A percentile compares a stretch with the other conserved stretches of the same genome.
phyloP scores from a whole-genome alignment of 768 basidiomycete species.

The Hygrocybe punicea region DNA sequence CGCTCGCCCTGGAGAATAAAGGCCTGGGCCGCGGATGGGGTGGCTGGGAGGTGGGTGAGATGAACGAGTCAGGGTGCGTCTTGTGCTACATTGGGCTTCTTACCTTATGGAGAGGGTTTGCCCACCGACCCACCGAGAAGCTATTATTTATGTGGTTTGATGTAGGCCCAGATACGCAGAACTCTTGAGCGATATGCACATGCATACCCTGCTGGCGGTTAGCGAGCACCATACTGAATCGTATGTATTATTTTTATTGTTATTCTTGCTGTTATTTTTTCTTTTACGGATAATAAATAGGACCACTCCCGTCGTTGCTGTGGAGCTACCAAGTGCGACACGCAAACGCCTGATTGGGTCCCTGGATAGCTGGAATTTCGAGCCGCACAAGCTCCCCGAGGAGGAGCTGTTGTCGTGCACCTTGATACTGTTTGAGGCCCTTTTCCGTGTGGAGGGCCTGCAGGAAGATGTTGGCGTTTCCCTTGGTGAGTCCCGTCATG shows the following conservation, averaged over 20 bases:
- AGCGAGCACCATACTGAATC: conserved; percentile 47
- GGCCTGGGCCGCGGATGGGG: conserved; percentile 72
- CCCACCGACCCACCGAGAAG: too few relatives aligned
- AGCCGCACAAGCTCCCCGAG: conserved; percentile 78
- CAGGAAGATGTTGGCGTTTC: conserved; percentile 53
- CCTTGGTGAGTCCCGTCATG: conserved; percentile 46
- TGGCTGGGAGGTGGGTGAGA: conserved; percentile 37
- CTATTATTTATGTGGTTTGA: too few relatives aligned
- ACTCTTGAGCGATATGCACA: conserved; percentile 79
- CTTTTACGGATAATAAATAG: too few relatives aligned
- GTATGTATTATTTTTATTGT: conserved; percentile 31
- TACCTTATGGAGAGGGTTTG: too few relatives aligned
- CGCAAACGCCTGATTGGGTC: conserved; percentile 62
- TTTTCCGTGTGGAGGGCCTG: conserved; percentile 79
- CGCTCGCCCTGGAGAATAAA: conserved; percentile 64
- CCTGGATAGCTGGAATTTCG: conserved; percentile 84
- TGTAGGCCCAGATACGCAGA: conserved; percentile 66
- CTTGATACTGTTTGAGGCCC: conserved; percentile 79
- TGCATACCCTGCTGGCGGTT: conserved; percentile 71
- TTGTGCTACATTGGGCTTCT: too few relatives aligned
- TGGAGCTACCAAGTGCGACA: conserved; percentile 45
- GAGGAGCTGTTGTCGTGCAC: conserved; percentile 81
- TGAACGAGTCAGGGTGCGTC: conserved; percentile 49
- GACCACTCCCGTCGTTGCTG: conserved; percentile 38
- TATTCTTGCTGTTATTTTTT: too few relatives aligned